Conservation (phyloP, 805 yeast genomes). For the Schwanniomyces polymorphus region DNA sequence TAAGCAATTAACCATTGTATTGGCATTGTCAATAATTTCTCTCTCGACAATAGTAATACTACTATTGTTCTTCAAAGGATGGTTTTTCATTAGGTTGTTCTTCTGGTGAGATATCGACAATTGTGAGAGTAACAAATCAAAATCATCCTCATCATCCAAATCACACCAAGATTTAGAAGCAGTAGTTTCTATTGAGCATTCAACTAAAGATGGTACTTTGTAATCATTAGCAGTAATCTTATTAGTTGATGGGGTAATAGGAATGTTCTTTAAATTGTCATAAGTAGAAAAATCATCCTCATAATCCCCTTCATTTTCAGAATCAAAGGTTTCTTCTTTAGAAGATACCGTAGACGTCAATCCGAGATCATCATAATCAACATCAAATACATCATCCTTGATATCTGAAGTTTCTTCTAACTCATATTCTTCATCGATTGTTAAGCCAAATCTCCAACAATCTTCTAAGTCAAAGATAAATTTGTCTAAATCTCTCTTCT, state of each 20-base stretch:
- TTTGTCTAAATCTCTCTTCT: constrained; percentile 32
- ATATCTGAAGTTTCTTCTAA: constrained; percentile 12
- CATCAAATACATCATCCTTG: constrained; percentile 33
- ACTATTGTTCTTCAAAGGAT: background rate
- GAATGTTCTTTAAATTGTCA: background rate
- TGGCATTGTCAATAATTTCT: background rate
- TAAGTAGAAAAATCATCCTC: constrained; percentile 3
- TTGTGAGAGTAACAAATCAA: constrained; percentile 4
- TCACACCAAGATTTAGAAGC: constrained; percentile 33
- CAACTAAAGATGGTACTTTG: constrained; percentile 30
- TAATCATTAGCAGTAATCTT: background rate
- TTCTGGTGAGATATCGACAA: constrained; percentile 1
- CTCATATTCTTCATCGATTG: constrained; percentile 46
- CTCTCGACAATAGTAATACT: constrained; percentile 1
- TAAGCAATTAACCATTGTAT: background rate
- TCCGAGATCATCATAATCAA: constrained; percentile 25
- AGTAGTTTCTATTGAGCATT: constrained; percentile 27
- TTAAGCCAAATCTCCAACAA: constrained; percentile 41
- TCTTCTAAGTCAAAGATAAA: constrained; percentile 30
- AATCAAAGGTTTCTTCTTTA: background rate
- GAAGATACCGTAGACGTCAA: background rate
- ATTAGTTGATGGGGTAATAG: background rate
- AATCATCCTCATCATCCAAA: constrained; percentile 24
- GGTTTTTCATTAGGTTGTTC: background rate
- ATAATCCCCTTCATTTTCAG: constrained; percentile 4